These are phyloP conservation scores for Leptosphaerulina australis DNA, from an alignment of 2,329 filamentous ascomycete genomes.

Conservation along the genomic window DNA sequence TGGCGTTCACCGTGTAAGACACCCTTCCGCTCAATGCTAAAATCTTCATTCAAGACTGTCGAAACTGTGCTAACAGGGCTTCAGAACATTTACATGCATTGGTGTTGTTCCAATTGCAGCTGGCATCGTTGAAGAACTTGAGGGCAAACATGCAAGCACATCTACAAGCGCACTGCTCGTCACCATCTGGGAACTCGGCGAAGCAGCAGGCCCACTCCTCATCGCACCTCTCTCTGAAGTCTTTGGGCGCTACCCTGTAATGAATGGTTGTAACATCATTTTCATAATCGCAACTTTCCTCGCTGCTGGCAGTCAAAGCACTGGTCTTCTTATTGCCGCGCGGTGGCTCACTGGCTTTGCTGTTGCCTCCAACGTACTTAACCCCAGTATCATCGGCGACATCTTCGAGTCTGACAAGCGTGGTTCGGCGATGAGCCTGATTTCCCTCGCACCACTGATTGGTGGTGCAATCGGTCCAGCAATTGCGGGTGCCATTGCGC, in stretches of 20 bases:
- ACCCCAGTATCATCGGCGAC: conserved; percentile 68
- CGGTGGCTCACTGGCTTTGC: conserved; percentile 53
- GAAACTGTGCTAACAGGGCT: conserved; percentile 15
- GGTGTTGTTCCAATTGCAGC: conserved; percentile 45
- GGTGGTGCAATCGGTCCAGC: conserved; percentile 64
- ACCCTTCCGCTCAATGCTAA: background rate
- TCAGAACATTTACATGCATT: conserved; percentile 48
- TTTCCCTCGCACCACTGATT: conserved; percentile 63
- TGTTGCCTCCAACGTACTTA: conserved; percentile 61
- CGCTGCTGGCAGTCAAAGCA: conserved; percentile 48
- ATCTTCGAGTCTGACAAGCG: conserved; percentile 64
- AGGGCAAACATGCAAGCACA: conserved; percentile 29
- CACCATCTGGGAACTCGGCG: conserved; percentile 47
- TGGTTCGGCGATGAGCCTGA: conserved; percentile 63
- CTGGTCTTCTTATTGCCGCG: conserved; percentile 50
- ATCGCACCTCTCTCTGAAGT: conserved; percentile 46
- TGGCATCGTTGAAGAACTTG: conserved; percentile 42
- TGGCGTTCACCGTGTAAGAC: conserved; percentile 46
- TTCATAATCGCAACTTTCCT: conserved; percentile 54
- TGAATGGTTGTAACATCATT: conserved; percentile 49
- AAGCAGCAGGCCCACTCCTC: conserved; percentile 44
- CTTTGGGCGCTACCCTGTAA: conserved; percentile 41
- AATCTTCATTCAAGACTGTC: background rate
- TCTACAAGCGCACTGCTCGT: conserved; percentile 41
- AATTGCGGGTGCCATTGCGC: conserved; percentile 61